phyloP scores from a whole-genome alignment of 129 eudicot genomes.

The Erigeron canadensis region DNA sequence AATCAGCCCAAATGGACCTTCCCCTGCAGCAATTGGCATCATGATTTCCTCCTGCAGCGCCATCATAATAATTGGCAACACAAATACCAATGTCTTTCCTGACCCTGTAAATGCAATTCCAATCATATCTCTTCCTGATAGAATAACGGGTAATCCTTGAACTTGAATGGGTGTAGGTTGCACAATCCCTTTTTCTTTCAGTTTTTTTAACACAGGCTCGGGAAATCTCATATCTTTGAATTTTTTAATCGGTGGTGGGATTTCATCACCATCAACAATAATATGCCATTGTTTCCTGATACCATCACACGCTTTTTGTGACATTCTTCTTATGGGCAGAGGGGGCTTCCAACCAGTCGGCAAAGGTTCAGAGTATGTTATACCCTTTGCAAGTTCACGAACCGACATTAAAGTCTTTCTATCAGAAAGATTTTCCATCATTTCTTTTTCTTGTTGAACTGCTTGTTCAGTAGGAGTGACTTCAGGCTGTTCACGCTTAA shows the following conservation, averaged over 20 bases:
- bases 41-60: conserved; percentile 85
- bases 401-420: conserved; percentile 67
- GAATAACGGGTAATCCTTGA: conserved; percentile 79
- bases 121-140: conserved; percentile 81
- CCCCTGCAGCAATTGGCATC: conserved; percentile 87
- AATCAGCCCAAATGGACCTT: conserved; percentile 83
- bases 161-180: conserved; percentile 86
- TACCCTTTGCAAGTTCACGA: conserved; percentile 76
- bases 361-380: conserved; percentile 63
- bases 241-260: conserved; percentile 74
- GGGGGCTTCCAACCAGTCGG: conserved; percentile 88
- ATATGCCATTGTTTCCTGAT: conserved; percentile 80
- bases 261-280: conserved; percentile 78
- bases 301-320: conserved; percentile 47
- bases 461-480: conserved; percentile 65
- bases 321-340: conserved; percentile 54
- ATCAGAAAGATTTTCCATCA: conserved; percentile 72
- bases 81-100: conserved; percentile 77
- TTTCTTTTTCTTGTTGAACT: conserved; percentile 68
- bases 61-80: conserved; percentile 67
- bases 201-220: conserved; percentile 53
- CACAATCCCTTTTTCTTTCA: conserved; percentile 74
- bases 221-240: conserved; percentile 85
- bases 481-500: conserved; percentile 74
- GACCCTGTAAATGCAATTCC: conserved; percentile 89